phyloP scores from a whole-genome alignment of 2,329 filamentous ascomycete genomes.

The Claviceps africana region DNA sequence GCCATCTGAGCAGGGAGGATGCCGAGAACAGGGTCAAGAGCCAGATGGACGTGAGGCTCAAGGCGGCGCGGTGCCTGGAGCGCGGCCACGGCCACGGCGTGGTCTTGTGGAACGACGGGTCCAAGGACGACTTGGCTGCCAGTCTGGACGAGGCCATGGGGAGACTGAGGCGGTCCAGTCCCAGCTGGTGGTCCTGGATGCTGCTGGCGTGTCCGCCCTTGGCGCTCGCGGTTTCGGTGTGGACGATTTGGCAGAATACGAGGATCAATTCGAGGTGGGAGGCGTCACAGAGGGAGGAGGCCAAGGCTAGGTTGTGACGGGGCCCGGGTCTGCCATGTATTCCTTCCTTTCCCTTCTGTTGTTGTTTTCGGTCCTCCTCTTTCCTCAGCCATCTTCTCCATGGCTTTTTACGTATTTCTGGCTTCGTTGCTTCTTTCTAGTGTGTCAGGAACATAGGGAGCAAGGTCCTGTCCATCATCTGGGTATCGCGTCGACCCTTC shows the following conservation, averaged over 20 bases:
- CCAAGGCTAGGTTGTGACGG: conserved; percentile 9
- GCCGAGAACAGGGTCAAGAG: conserved; percentile 74
- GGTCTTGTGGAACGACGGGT: conserved; percentile 83
- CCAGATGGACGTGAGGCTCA: conserved; percentile 74
- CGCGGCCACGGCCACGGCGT: conserved; percentile 52
- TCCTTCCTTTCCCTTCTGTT: too few species aligned
- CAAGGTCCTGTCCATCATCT: too few species aligned
- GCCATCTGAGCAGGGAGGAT: conserved; percentile 69
- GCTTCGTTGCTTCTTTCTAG: too few species aligned
- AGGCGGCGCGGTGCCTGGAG: conserved; percentile 60
- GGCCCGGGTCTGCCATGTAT: too few species aligned
- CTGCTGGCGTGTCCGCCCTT: conserved; percentile 59
- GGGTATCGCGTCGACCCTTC: too few species aligned
- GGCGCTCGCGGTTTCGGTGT: conserved; percentile 52
- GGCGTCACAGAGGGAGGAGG: conserved; percentile 10
- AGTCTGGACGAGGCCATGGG: conserved; percentile 54
- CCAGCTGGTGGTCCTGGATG: conserved; percentile 72
- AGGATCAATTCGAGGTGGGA: conserved; percentile 59
- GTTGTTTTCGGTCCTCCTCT: too few species aligned
- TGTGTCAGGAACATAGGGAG: too few species aligned
- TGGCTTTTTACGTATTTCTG: too few species aligned
- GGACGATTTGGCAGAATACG: conserved; percentile 60
- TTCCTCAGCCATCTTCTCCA: too few species aligned
- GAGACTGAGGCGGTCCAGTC: conserved; percentile 48
- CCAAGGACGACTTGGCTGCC: conserved; percentile 51